These are phyloP conservation scores for Grosmannia penicillata DNA, from an alignment of 2,329 filamentous ascomycete species.

Conservation along the genomic window DNA sequence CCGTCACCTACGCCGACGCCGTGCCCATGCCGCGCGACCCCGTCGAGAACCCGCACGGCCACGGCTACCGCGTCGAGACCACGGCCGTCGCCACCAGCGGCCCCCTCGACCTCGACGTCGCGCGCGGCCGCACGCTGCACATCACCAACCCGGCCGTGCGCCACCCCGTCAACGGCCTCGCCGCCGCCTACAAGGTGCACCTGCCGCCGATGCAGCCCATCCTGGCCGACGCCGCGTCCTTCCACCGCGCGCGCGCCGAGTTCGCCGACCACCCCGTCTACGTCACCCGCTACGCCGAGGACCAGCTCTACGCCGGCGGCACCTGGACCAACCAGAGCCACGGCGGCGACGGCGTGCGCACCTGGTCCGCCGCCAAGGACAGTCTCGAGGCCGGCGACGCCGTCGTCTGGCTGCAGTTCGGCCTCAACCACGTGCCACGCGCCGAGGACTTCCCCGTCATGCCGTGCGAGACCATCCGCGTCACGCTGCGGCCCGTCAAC, in stretches of 20 bases:
- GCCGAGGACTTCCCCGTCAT: slow-evolving; percentile 57
- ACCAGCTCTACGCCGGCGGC: slow-evolving; percentile 27
- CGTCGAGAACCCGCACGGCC: slow-evolving; percentile 34
- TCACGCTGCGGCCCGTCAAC: slow-evolving; percentile 36
- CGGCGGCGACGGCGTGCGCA: slow-evolving; percentile 21
- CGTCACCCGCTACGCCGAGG: slow-evolving; percentile 28
- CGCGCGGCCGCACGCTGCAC: slow-evolving; percentile 33
- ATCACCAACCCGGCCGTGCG: slow-evolving; percentile 27
- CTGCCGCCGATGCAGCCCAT: slow-evolving; percentile 30
- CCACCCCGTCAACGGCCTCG: slow-evolving; percentile 27
- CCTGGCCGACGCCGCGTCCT: slow-evolving; percentile 23
- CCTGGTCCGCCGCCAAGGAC: slow-evolving; percentile 22
- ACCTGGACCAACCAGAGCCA: slow-evolving; percentile 31
- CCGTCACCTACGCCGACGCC: slow-evolving; percentile 26
- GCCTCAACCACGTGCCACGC: slow-evolving; percentile 50
- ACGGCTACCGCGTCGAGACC: slow-evolving; percentile 27
- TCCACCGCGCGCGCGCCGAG: slow-evolving; percentile 24
- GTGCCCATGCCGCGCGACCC: slow-evolving; percentile 24
- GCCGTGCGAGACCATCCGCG: slow-evolving; percentile 42
- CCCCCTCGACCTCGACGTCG: slow-evolving; percentile 37
- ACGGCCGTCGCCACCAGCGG: slow-evolving; percentile 26
- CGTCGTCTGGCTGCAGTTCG: slow-evolving; percentile 42
- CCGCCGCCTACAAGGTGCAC: slow-evolving; percentile 30
- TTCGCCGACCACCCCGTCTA: slow-evolving; percentile 29
- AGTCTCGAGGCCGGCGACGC: slow-evolving; percentile 21